Evolutionary conservation across 257 asterid genomes (phyloP), one percentile per base, ranked within the genome.

Genomic region (Ilex asprella): DNA sequence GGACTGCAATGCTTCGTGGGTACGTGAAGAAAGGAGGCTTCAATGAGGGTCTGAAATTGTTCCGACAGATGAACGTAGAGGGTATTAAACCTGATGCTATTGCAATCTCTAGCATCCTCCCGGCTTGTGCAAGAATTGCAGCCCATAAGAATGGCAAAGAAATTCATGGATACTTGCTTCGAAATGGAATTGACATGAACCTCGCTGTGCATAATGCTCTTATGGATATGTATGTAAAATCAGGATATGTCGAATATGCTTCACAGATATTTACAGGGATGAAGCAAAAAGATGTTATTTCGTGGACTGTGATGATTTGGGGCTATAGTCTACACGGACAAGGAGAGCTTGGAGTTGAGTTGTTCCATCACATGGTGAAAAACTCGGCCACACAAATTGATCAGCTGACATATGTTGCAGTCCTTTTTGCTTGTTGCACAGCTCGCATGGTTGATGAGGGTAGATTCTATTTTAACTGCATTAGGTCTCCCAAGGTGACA

Each of bases 141-240:
- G 78, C 74, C 21, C 56, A 47, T 65, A 73, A 73, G 66, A 73
- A 63, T 41, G 78, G 78, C 35, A 67, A 59, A 58, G 78, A 67
- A 64, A 67, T 73, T 27, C 78, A 73, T 10, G 70, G 70, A 2
- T 44, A 73, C 62, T 63, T 73, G 60, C 66, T 73, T 10, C 67
- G 70, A 39, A 68, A 63, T 54, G 64, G 67, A 11, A 60, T 63
- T 59, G 59, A 67, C 54, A 14, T 63, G 41, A 73, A 59, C 54
- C n/a, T 21, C 1, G 56, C 59, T n/a, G 73, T 67, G 60, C 54
- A 43, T 54, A 73, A 73, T 64, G 70, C 78, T 35, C 32, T 73
- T 21, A 60, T 73, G 61, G 78, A 73, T 58, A 73, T 73, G 78
- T 68, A 73, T 14, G 58, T 63, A 49, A 73, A 73, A 67, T 73